A percentile compares a stretch with the other conserved stretches of the same genome.
Evolutionary conservation across 2,329 filamentous ascomycete species (phyloP).

Genomic region (Cercospora zeae-maydis): DNA sequence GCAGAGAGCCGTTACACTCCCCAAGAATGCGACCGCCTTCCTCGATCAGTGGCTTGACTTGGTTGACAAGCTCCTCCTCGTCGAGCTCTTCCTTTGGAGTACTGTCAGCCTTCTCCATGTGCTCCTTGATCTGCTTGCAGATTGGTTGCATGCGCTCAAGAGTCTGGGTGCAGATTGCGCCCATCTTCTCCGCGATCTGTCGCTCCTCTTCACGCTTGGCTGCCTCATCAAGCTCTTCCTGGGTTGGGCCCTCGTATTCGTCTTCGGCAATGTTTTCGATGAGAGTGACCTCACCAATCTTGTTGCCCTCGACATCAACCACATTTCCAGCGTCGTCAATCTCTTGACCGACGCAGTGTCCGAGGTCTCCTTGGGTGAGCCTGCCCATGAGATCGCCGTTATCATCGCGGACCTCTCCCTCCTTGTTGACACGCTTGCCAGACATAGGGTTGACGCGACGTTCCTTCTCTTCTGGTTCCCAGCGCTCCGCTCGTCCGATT

Average conservation of each 20-base stretch:
- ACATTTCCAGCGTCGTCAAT: conserved; percentile 54
- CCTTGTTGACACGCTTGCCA: conserved; percentile 52
- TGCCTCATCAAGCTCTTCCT: conserved; percentile 51
- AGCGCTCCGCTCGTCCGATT: conserved; percentile 52
- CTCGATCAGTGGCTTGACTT: conserved; percentile 84
- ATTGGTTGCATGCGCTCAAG: conserved; percentile 81
- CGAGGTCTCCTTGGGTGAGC: conserved; percentile 51
- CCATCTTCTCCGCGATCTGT: conserved; percentile 75
- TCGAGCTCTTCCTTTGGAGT: conserved; percentile 83
- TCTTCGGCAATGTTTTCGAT: conserved; percentile 54
- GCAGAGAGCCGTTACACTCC: conserved; percentile 82
- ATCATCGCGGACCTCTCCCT: conserved; percentile 52
- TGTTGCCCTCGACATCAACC: conserved; percentile 57
- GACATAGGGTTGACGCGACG: conserved; percentile 59
- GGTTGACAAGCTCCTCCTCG: conserved; percentile 80
- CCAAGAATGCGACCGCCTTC: conserved; percentile 77
- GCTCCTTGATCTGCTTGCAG: conserved; percentile 80
- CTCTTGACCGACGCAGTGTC: conserved; percentile 51
- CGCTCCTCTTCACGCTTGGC: conserved; percentile 61
- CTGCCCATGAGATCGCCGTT: conserved; percentile 50
- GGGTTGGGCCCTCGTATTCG: conserved; percentile 54
- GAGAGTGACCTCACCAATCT: conserved; percentile 61
- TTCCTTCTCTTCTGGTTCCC: conserved; percentile 53
- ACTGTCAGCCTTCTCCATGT: conserved; percentile 75
- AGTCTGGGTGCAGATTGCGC: conserved; percentile 68